Conservation (phyloP, 2,329 filamentous ascomycete genomes). For the Penicillium concentricum region DNA sequence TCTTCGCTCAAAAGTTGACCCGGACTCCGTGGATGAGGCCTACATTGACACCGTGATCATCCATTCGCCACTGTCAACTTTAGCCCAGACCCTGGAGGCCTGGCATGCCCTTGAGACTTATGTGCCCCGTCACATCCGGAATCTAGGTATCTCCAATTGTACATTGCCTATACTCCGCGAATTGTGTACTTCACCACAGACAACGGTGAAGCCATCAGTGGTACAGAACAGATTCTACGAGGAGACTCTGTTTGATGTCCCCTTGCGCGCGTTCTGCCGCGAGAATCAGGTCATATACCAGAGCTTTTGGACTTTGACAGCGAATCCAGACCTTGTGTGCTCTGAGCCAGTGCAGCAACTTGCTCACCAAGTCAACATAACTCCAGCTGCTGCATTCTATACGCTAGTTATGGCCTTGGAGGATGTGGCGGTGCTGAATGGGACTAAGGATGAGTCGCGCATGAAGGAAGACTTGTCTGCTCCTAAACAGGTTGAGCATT, state of each 20-base stretch:
- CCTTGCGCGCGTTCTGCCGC: conserved; percentile 58
- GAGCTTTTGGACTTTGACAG: conserved; percentile 62
- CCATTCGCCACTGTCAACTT: conserved; percentile 55
- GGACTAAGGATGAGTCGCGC: conserved; percentile 52
- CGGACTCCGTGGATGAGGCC: conserved; percentile 37
- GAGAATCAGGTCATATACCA: conserved; percentile 57
- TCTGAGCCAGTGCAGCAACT: conserved; percentile 52
- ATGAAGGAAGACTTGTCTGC: conserved; percentile 56
- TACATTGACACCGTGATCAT: conserved; percentile 62
- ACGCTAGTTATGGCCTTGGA: conserved; percentile 55
- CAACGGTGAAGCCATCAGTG: conserved; percentile 56
- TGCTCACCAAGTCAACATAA: conserved; percentile 45
- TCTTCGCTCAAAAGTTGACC: conserved; percentile 44
- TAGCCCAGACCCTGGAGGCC: conserved; percentile 58
- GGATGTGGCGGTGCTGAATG: conserved; percentile 54
- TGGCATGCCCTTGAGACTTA: conserved; percentile 67
- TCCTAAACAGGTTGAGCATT: conserved; percentile 41
- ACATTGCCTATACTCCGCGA: conserved; percentile 56
- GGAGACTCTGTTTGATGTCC: conserved; percentile 58
- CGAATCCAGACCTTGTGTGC: conserved; percentile 53
- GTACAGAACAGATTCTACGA: conserved; percentile 75
- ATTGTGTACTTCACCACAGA: conserved; percentile 46
- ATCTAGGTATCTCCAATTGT: conserved; percentile 76
- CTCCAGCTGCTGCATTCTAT: conserved; percentile 54
- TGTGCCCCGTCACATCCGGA: conserved; percentile 62